phyloP scores from a whole-genome alignment of 2,329 filamentous ascomycete species.

The Fusarium miscanthi region DNA sequence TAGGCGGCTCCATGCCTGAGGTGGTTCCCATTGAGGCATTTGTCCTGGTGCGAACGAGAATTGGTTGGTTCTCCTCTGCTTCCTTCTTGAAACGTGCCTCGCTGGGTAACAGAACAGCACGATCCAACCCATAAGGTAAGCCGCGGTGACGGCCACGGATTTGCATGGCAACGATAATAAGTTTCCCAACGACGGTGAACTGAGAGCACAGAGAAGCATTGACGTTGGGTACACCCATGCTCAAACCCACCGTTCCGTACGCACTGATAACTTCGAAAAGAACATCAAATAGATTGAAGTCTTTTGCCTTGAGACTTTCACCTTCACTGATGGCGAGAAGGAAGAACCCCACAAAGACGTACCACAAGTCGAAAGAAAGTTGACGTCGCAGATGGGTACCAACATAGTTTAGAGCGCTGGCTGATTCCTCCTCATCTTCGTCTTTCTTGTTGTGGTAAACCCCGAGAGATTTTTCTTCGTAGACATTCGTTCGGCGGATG shows the following conservation, averaged over 20 bases:
- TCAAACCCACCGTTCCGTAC: constrained; percentile 94
- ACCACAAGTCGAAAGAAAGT: constrained; percentile 98
- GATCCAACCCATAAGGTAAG: constrained; percentile 73
- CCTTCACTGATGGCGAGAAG: constrained; percentile 92
- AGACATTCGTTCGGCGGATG: constrained; percentile 93
- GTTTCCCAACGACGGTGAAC: constrained; percentile 79
- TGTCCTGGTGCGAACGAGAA: constrained; percentile 53
- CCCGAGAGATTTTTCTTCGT: constrained; percentile 89
- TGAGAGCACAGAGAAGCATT: constrained; percentile 86
- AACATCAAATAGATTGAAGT: constrained; percentile 75
- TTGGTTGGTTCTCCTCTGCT: constrained; percentile 59
- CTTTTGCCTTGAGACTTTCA: constrained; percentile 67
- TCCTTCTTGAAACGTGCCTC: constrained; percentile 67
- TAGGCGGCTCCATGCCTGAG: constrained; percentile 43
- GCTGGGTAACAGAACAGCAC: constrained; percentile 69
- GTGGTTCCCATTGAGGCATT: constrained; percentile 48
- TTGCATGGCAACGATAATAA: constrained; percentile 76
- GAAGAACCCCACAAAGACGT: constrained; percentile 92
- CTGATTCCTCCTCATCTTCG: constrained; percentile 56
- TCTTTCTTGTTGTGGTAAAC: constrained; percentile 70
- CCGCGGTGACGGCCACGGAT: constrained; percentile 76
- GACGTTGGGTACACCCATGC: constrained; percentile 79
- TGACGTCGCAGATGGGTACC: constrained; percentile 92
- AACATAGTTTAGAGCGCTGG: constrained; percentile 81
- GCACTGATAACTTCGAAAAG: constrained; percentile 91